A percentile compares a stretch with the other conserved stretches of the same genome.
Conservation (phyloP, 768 basidiomycete species). For the Boletus coccyginus region DNA sequence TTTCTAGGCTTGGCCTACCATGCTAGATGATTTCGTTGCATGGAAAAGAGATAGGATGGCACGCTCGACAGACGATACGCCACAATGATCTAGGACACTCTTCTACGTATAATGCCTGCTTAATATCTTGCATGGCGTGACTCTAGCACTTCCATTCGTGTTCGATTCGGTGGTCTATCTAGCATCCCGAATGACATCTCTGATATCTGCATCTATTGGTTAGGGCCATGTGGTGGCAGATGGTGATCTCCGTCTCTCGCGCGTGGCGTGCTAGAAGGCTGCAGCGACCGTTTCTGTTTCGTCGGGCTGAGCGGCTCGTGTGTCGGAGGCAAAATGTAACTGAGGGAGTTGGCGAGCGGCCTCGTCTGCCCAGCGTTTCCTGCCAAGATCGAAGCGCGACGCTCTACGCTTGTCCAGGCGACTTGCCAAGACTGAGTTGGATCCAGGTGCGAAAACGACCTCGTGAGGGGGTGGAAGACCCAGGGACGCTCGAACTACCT, state of each 20-base stretch:
- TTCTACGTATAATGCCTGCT: conserved; percentile 9
- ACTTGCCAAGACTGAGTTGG: neutral
- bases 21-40: conserved; percentile 73
- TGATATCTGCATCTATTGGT: neutral
- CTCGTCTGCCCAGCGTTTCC: conserved; percentile 9
- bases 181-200: neutral
- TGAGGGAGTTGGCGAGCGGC: conserved; percentile 9
- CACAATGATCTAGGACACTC: conserved; percentile 9
- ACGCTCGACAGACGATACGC: neutral
- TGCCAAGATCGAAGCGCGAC: conserved; percentile 25
- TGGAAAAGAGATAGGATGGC: conserved; percentile 49
- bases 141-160: conserved; percentile 11
- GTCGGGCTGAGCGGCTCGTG: neutral
- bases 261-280: neutral
- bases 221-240: neutral
- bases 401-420: conserved; percentile 5
- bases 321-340: conserved; percentile 24
- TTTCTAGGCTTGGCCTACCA: conserved; percentile 74
- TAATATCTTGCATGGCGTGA: conserved; percentile 13
- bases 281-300: neutral
- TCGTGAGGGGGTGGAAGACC: conserved; percentile 25
- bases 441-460: neutral
- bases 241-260: neutral
- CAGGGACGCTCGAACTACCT: conserved; percentile 29
- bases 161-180: neutral